phyloP scores from a whole-genome alignment of 495 filamentous ascomycete species.

The Xylaria bambusicola region DNA sequence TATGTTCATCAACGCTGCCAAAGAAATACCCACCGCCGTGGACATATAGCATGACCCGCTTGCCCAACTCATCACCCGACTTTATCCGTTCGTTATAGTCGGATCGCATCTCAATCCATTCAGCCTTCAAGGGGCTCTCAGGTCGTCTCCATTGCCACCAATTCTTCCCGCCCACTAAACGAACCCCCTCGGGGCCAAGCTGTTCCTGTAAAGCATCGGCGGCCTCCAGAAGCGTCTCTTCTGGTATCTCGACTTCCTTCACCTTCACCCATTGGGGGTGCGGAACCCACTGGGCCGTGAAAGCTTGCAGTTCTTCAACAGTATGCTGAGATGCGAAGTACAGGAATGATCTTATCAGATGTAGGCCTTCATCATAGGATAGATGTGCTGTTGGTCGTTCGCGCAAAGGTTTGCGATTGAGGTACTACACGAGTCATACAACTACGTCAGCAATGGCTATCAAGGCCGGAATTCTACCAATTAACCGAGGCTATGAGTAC shows the following conservation, averaged over 20 bases:
- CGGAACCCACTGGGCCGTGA: conserved; percentile 87
- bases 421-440: conserved; percentile 57
- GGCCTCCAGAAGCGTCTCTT: conserved; percentile 59
- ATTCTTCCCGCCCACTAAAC: conserved; percentile 72
- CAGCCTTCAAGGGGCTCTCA: conserved; percentile 66
- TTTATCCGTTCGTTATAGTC: conserved; percentile 74
- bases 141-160: conserved; percentile 93
- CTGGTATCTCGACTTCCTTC: conserved; percentile 69
- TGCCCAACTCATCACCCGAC: conserved; percentile 50
- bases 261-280: conserved; percentile 85
- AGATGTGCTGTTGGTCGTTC: conserved; percentile 83
- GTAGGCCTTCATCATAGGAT: conserved; percentile 92
- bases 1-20: conserved; percentile 90
- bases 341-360: conserved; percentile 83
- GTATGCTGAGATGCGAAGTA: conserved; percentile 79
- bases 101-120: conserved; percentile 93
- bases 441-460: conserved; percentile 21
- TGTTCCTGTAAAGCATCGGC: conserved; percentile 65
- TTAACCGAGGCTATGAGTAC: no score
- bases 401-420: conserved; percentile 71
- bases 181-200: conserved; percentile 73
- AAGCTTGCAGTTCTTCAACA: conserved; percentile 88
- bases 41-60: conserved; percentile 88
- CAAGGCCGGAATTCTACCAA: not conserved
- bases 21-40: conserved; percentile 77